phyloP scores from a whole-genome alignment of 129 eudicot species.

The Heracleum sosnowskyi region DNA sequence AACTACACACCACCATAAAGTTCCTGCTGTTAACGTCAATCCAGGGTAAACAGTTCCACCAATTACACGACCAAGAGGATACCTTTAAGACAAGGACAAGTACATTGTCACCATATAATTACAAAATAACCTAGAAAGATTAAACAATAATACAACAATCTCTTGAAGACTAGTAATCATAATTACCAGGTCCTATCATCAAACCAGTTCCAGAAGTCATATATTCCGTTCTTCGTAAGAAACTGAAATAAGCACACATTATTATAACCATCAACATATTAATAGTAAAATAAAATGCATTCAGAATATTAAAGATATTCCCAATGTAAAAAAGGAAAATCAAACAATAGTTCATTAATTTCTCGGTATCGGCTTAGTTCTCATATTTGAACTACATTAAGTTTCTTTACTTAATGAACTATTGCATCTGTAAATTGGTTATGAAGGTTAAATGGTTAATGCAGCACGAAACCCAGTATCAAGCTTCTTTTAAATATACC shows the following conservation, averaged over 20 bases:
- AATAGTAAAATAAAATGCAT: not conserved
- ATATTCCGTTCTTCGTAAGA: slow-evolving; percentile 90
- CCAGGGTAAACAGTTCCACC: slow-evolving; percentile 98
- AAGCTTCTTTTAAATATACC: not conserved
- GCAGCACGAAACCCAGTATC: not conserved
- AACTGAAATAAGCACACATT: slow-evolving; percentile 43
- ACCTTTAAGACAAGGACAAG: slow-evolving; percentile 37
- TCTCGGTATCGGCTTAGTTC: not conserved
- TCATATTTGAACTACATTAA: not conserved
- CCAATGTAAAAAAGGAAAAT: not conserved
- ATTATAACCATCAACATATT: slow-evolving; percentile 4
- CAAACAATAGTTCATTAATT: not conserved
- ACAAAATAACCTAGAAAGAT: not conserved
- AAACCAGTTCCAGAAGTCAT: slow-evolving; percentile 99
- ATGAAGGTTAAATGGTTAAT: not conserved
- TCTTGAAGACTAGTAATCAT: not conserved
- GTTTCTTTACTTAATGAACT: not conserved
- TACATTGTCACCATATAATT: slow-evolving; percentile 5
- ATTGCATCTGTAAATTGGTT: not conserved
- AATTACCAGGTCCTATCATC: slow-evolving; percentile 95
- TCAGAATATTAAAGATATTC: not conserved
- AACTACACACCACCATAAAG: slow-evolving; percentile 75
- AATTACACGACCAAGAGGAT: slow-evolving; percentile 96
- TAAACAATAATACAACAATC: not conserved
- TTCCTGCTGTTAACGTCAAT: slow-evolving; percentile 86